Evolutionary conservation across 1,284 basidiomycete genomes (phyloP).

Genomic region (Moniliella sp.): DNA sequence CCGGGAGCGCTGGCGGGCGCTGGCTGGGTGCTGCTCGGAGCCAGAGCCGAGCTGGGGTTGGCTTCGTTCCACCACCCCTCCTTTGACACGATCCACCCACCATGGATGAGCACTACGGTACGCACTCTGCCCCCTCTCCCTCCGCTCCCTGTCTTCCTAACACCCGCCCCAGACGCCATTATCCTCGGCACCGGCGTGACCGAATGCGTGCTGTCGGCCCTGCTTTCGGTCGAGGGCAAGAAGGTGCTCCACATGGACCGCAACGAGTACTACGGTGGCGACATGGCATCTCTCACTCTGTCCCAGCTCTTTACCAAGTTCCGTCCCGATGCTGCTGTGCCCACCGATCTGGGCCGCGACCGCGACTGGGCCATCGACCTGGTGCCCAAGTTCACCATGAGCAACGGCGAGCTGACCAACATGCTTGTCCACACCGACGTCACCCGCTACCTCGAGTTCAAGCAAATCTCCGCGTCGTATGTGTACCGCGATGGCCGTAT

Average conservation of each 20-base stretch:
- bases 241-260: conserved; percentile 98
- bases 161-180: conserved; percentile 2
- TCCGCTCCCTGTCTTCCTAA: no score
- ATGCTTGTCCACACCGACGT: conserved; percentile 99
- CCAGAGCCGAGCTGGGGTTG: no score
- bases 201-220: conserved; percentile 82
- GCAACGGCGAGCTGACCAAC: conserved; percentile 86
- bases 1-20: no score
- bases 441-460: conserved; percentile 95
- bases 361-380: conserved; percentile 32
- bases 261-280: conserved; percentile 96
- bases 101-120: no score
- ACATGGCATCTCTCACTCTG: conserved; percentile 86
- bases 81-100: no score
- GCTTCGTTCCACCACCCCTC: no score
- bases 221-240: conserved; percentile 85
- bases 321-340: conserved; percentile 43
- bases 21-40: no score
- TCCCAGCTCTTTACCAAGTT: conserved; percentile 97
- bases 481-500: conserved; percentile 92
- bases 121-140: no score
- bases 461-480: conserved; percentile 94
- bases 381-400: conserved; percentile 50
- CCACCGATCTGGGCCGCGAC: conserved; percentile 38
- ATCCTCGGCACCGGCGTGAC: conserved; percentile 2